phyloP scores from a whole-genome alignment of 2,329 filamentous ascomycete genomes.

The Fusarium denticulatum region DNA sequence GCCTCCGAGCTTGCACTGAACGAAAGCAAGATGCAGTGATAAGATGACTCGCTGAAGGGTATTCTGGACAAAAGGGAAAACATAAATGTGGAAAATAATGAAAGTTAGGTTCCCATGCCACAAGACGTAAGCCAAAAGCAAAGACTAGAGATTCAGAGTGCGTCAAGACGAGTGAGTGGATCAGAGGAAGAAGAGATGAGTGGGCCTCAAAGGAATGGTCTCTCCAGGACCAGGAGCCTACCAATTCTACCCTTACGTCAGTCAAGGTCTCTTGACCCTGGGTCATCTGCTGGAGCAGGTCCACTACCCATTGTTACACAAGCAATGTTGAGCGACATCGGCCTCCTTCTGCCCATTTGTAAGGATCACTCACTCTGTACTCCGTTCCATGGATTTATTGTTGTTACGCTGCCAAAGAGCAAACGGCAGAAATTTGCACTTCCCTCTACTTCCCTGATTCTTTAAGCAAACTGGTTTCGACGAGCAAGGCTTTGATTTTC shows the following conservation, averaged over 20 bases:
- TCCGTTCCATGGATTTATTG: rapidly evolving
- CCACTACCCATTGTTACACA: not conserved
- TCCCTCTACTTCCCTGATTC: too few species aligned
- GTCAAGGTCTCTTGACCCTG: too few species aligned
- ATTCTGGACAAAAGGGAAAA: too few species aligned
- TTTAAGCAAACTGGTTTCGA: too few species aligned
- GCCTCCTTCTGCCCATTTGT: not conserved
- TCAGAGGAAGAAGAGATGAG: not conserved
- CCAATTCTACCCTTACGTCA: not conserved
- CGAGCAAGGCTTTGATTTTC: not conserved
- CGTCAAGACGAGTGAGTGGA: not conserved
- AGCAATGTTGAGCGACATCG: not conserved
- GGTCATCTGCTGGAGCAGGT: not conserved
- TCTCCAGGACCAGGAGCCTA: not conserved
- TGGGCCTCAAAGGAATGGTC: not conserved
- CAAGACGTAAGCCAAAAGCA: not conserved
- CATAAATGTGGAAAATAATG: rapidly evolving
- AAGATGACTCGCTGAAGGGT: too few species aligned
- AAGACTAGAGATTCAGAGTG: not conserved
- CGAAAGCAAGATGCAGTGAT: rapidly evolving
- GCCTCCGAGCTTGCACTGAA: too few species aligned
- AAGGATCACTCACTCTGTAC: rapidly evolving
- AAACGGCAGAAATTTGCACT: too few species aligned
- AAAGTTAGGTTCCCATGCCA: rapidly evolving
- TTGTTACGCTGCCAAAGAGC: rapidly evolving